Percentiles rank a stretch among this genome's conserved stretches.
Evolutionary conservation across 1,284 basidiomycete species (phyloP).

Genomic region (Ceratobasidium papillatum): DNA sequence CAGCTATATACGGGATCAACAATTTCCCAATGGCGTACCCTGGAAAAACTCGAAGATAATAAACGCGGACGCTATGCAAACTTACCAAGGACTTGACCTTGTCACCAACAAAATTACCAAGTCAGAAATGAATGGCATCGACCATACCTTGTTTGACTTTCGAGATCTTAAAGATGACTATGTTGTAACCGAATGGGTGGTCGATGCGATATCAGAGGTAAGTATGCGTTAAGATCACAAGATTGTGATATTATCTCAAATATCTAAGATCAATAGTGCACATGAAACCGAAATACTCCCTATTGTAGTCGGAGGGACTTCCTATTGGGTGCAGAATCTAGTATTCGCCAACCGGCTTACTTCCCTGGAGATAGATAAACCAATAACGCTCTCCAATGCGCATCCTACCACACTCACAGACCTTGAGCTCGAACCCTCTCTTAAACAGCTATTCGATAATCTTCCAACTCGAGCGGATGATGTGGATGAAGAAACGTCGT

Average conservation of each 20-base stretch:
- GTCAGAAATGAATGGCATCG: conserved; percentile 80
- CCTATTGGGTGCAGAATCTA: conserved; percentile 97
- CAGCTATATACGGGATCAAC: conserved; percentile 54
- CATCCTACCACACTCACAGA: conserved; percentile 49
- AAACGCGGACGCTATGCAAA: conserved; percentile 98
- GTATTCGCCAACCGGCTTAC: conserved; percentile 77
- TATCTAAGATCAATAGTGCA: conserved; percentile 72
- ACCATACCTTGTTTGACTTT: conserved; percentile 90
- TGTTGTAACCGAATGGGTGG: conserved; percentile 85
- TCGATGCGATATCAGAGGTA: conserved; percentile 74
- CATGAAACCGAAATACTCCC: conserved; percentile 72
- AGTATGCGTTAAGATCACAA: conserved; percentile 50
- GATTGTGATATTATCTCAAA: not conserved
- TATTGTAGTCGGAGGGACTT: conserved; percentile 93
- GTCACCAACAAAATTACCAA: conserved; percentile 94
- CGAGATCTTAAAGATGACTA: conserved; percentile 88
- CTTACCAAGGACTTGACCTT: conserved; percentile 92
- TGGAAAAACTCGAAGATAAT: conserved; percentile 79
- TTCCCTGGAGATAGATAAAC: conserved; percentile 48
- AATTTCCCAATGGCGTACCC: not conserved
- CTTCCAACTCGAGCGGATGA: conserved; percentile 64
- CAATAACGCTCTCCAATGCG: conserved; percentile 50
- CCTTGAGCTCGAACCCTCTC: conserved; percentile 58
- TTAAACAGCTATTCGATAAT: conserved; percentile 61
- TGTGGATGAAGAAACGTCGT: conserved; percentile 63